These are phyloP conservation scores for Trichoderma harzianum DNA, from an alignment of 2,329 filamentous ascomycete species.

Conservation along the genomic window DNA sequence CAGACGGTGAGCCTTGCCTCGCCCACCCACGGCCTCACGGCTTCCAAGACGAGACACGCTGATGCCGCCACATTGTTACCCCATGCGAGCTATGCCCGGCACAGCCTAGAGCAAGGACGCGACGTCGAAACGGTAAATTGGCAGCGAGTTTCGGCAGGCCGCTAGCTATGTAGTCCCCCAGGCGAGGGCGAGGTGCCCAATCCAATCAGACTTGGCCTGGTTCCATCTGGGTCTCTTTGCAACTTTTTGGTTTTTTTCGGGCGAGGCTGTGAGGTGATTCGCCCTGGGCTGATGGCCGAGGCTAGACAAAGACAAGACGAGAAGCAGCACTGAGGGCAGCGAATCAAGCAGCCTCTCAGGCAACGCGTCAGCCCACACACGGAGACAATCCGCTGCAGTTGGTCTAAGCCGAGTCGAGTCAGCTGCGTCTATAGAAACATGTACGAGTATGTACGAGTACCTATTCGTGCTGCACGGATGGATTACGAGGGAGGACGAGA, in stretches of 20 bases:
- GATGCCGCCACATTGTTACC: neutral
- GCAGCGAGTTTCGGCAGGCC: neutral
- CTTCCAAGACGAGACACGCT: conserved; percentile 7
- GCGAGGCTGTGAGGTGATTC: conserved; percentile 15
- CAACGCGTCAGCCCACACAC: conserved; percentile 18
- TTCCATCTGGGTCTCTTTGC: neutral
- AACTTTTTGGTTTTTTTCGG: neutral
- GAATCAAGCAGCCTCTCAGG: conserved; percentile 1
- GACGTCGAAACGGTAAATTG: neutral
- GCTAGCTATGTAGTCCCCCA: neutral
- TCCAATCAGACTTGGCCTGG: neutral
- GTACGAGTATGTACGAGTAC: neutral
- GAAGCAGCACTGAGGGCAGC: neutral
- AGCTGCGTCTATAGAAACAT: neutral
- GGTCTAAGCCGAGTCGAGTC: neutral
- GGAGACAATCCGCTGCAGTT: neutral
- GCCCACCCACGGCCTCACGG: neutral
- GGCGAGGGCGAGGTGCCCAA: neutral
- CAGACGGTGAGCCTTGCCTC: neutral
- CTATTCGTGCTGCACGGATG: no score
- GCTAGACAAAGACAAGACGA: neutral
- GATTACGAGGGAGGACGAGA: neutral
- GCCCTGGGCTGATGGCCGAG: neutral
- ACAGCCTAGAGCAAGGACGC: neutral
- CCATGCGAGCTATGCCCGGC: neutral